Evolutionary conservation across 441 rosid genomes (phyloP), one percentile per base, ranked within the genome.

Genomic region (Macaranga tanarius): DNA sequence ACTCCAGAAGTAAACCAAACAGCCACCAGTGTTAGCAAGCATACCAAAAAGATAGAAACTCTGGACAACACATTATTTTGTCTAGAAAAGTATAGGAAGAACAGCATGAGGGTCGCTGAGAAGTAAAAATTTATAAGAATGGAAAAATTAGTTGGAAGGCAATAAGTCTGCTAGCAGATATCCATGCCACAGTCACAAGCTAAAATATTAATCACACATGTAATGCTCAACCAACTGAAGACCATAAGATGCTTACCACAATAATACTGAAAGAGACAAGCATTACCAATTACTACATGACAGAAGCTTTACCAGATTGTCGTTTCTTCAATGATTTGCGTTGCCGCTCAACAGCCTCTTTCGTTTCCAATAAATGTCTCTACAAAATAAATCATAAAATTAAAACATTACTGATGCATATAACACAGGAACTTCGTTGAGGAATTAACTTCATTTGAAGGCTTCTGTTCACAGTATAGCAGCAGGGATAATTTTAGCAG

Each of bases 261-360:
- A 22, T 52, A 10, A 54, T 38, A 23, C 23, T 6, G 16, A 48
- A 45, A 58, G 44, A 61, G 8, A 22, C 25, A 6, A 12, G 47
- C 26, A 38, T 50, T 45, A 19, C 67, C 15, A 63, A 75, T 45
- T 44, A 68, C 34, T 25, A 51, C 62, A 74, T 13, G 68, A 67
- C 31, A 26, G 38, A 73, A 60, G 55, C 62, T 74, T 83, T 84
- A 88, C 97, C 96, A 80, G 88, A 82, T 83, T 88, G 97, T 61
- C 95, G 90, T 81, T 96, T 96, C 92, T 96, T 96, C 73, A 96
- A 82, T 60, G 86, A 84, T 85, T 93, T 96, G 60, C 99, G 85
- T 78, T 88, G 98, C 69, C 97, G 90, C 82, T 96, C 99, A 74
- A 93, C 82, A 62, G 94, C 92, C 86, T 96, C 99, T 86, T 89